Evolutionary conservation across 805 yeast species (phyloP).

Genomic region (Naumovozyma castellii): DNA sequence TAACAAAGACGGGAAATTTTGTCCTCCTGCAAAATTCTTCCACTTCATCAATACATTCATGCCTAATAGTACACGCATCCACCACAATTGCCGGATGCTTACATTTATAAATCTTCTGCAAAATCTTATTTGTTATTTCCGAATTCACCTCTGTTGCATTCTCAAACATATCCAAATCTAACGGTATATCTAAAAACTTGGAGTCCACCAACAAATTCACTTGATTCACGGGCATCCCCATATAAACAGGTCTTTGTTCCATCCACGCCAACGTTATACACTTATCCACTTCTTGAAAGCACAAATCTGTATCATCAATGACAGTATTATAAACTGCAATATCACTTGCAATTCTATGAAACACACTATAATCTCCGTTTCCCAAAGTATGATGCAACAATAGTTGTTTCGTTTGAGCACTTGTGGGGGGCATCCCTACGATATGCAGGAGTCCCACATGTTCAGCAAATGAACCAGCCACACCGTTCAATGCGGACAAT

Average conservation of each 20-base stretch:
- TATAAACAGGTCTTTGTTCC: constrained; percentile 64
- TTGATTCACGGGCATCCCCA: constrained; percentile 70
- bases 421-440: constrained; percentile 65
- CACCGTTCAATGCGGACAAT: constrained; percentile 73
- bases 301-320: constrained; percentile 46
- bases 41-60: constrained; percentile 47
- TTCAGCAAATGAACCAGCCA: constrained; percentile 77
- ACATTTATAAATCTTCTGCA: constrained; percentile 41
- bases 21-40: constrained; percentile 46
- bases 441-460: constrained; percentile 73
- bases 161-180: constrained; percentile 41
- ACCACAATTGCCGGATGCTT: constrained; percentile 58
- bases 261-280: constrained; percentile 57
- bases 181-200: constrained; percentile 42
- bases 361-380: constrained; percentile 61
- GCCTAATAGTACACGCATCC: constrained; percentile 76
- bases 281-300: constrained; percentile 57
- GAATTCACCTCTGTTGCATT: constrained; percentile 46
- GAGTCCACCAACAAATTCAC: constrained; percentile 49
- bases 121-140: constrained; percentile 43
- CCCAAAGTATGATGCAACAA: constrained; percentile 71
- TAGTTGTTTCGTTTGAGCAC: constrained; percentile 34
- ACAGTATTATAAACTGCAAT: constrained; percentile 51
- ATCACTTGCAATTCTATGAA: constrained; percentile 59
- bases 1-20: constrained; percentile 64